These are phyloP conservation scores for Albatrellus ellisii DNA, from an alignment of 768 basidiomycete genomes.

Conservation along the genomic window DNA sequence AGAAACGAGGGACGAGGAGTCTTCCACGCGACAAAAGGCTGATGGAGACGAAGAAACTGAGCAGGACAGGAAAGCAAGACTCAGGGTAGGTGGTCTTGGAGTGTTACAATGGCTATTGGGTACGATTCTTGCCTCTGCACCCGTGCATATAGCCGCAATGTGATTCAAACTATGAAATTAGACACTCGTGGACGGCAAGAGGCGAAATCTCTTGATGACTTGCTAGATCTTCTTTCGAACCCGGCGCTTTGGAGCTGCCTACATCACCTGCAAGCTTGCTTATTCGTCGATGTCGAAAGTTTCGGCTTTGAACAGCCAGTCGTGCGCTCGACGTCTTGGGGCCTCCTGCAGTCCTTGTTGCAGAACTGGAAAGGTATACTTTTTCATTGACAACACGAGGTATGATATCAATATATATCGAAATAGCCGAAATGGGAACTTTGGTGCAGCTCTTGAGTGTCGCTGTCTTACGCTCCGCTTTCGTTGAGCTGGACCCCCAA, in stretches of 20 bases:
- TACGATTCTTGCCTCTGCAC: constrained; percentile 17
- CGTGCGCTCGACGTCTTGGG: constrained; percentile 65
- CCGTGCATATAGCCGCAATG: not conserved
- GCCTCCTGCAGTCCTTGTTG: constrained; percentile 33
- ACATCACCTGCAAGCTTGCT: constrained; percentile 28
- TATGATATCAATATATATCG: not conserved
- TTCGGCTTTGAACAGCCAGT: constrained; percentile 58
- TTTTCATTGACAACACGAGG: not conserved
- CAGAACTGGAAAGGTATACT: constrained; percentile 31
- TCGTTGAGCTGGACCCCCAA: constrained; percentile 54
- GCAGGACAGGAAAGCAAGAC: constrained; percentile 51
- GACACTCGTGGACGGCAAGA: constrained; percentile 6
- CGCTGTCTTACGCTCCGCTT: constrained; percentile 52
- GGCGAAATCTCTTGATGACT: constrained; percentile 15
- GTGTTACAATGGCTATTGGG: constrained; percentile 50
- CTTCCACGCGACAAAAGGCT: constrained; percentile 24
- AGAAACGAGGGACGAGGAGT: constrained; percentile 24
- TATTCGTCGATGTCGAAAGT: constrained; percentile 29
- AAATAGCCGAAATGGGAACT: constrained; percentile 16
- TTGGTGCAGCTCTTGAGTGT: constrained; percentile 37
- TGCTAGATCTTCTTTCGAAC: constrained; percentile 31
- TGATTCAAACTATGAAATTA: not conserved
- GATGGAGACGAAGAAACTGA: constrained; percentile 61
- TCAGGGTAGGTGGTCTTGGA: constrained; percentile 59
- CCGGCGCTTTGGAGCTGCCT: constrained; percentile 49